A percentile compares a stretch with the other conserved stretches of the same genome.
Evolutionary conservation across 2,329 filamentous ascomycete species (phyloP).

Genomic region (Aureobasidium sp.): DNA sequence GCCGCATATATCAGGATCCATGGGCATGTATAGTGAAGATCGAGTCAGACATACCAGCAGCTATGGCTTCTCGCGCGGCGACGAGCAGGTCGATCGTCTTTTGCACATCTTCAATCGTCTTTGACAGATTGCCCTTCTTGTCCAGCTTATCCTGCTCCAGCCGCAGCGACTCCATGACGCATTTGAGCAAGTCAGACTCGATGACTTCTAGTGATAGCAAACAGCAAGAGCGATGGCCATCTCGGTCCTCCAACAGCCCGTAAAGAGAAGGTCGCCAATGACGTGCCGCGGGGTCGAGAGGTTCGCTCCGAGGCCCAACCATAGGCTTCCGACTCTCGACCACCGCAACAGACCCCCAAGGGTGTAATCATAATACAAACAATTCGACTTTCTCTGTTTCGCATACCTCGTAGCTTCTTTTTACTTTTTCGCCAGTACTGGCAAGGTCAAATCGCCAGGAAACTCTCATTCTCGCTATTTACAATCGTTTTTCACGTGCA

Average conservation of each 20-base stretch:
- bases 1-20: neutral
- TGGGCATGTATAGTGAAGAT: neutral
- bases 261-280: neutral
- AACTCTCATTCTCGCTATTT: neutral
- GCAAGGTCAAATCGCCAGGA: neutral
- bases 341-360: neutral
- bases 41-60: slow-evolving; percentile 48
- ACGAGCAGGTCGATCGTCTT: slow-evolving; percentile 71
- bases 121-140: slow-evolving; percentile 60
- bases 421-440: neutral
- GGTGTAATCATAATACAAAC: neutral
- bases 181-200: neutral
- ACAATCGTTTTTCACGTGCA: neutral
- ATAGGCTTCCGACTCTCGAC: neutral
- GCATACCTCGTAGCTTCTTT: neutral
- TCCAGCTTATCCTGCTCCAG: slow-evolving; percentile 68
- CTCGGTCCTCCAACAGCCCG: neutral
- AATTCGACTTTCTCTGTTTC: neutral
- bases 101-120: slow-evolving; percentile 73
- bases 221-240: neutral
- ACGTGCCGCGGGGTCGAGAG: slow-evolving; percentile 7
- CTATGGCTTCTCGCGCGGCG: slow-evolving; percentile 65
- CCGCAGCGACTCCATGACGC: slow-evolving; percentile 56
- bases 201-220: neutral
- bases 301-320: slow-evolving; percentile 7